These are phyloP conservation scores for Boletus speciosus DNA, from an alignment of 768 basidiomycete species.

Conservation along the genomic window DNA sequence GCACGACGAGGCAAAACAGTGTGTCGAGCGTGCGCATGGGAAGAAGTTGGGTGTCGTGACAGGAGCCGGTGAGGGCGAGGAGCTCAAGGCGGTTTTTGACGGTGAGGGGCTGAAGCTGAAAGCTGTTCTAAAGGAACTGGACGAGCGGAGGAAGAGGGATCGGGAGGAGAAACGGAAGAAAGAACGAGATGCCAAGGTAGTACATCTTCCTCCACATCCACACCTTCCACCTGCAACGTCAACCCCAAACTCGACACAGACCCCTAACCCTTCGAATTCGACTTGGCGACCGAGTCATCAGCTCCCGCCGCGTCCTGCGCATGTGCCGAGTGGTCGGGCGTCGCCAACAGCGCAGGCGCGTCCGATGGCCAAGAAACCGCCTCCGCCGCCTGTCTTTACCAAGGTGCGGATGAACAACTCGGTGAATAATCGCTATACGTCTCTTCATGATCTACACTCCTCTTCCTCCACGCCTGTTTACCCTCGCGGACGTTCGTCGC, in stretches of 20 bases:
- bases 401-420: constrained; percentile 29
- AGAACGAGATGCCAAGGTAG: constrained; percentile 27
- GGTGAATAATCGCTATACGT: constrained; percentile 19
- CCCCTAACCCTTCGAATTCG: constrained; percentile 19
- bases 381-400: constrained; percentile 17
- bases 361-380: constrained; percentile 28
- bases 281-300: constrained; percentile 26
- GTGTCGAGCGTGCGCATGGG: constrained; percentile 66
- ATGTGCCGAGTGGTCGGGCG: constrained; percentile 24
- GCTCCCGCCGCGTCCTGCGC: constrained; percentile 27
- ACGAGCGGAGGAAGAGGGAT: constrained; percentile 46
- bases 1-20: constrained; percentile 66
- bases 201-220: constrained; percentile 11
- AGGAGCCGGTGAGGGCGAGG: constrained; percentile 46
- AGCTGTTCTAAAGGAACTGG: constrained; percentile 64
- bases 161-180: constrained; percentile 47
- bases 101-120: constrained; percentile 62
- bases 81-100: constrained; percentile 77
- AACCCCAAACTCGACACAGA: constrained; percentile 29
- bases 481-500: constrained; percentile 26
- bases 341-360: constrained; percentile 27
- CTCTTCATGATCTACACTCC: constrained; percentile 27
- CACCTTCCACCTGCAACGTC: constrained; percentile 17
- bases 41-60: constrained; percentile 50
- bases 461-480: constrained; percentile 36